These are phyloP conservation scores for Lactifluus hygrophoroides DNA, from an alignment of 768 basidiomycete genomes.

Conservation along the genomic window DNA sequence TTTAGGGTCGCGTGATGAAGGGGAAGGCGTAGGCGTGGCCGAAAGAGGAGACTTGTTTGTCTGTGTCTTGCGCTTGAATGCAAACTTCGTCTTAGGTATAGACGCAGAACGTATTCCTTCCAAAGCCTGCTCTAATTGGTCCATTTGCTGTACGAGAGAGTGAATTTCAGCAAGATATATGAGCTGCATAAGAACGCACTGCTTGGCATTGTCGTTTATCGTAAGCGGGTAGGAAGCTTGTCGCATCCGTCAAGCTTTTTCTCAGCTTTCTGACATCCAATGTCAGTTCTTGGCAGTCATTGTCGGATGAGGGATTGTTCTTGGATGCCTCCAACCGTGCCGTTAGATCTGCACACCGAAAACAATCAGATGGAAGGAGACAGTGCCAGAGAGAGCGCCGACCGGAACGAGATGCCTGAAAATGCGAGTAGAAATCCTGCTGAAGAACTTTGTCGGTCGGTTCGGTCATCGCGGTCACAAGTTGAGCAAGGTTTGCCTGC, in stretches of 20 bases:
- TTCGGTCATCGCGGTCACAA: constrained; percentile 24
- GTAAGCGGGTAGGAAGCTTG: constrained; percentile 56
- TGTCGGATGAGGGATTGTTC: constrained; percentile 23
- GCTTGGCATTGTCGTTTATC: constrained; percentile 66
- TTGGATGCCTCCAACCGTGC: constrained; percentile 38
- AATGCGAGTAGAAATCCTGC: constrained; percentile 41
- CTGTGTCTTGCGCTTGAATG: constrained; percentile 46
- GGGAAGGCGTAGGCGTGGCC: neutral
- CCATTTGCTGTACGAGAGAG: constrained; percentile 47
- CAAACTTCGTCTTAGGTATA: constrained; percentile 51
- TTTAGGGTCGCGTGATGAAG: neutral
- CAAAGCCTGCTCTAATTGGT: constrained; percentile 46
- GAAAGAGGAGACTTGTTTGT: constrained; percentile 19
- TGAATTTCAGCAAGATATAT: neutral
- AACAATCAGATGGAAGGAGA: neutral
- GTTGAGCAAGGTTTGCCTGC: neutral
- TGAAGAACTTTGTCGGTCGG: constrained; percentile 36
- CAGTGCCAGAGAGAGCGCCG: constrained; percentile 24
- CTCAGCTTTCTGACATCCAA: constrained; percentile 42
- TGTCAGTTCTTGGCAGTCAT: neutral
- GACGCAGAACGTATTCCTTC: constrained; percentile 41
- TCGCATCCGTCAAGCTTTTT: constrained; percentile 57
- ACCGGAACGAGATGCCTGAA: constrained; percentile 46
- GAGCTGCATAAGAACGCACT: constrained; percentile 33
- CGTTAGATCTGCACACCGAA: constrained; percentile 36